phyloP scores from a whole-genome alignment of 805 yeast species.

The Monosporozyma solicola region DNA sequence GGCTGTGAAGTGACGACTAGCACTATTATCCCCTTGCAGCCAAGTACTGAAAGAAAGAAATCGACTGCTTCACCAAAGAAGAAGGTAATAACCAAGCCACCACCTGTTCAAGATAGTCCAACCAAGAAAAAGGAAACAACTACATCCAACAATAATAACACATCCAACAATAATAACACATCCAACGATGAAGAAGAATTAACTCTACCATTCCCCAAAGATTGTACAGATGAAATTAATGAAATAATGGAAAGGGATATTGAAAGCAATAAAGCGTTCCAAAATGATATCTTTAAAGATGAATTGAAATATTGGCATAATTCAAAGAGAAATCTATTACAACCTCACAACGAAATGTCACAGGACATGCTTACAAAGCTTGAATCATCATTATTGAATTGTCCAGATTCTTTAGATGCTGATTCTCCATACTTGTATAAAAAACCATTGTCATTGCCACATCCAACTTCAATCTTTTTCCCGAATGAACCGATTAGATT shows the following conservation, averaged over 20 bases:
- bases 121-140: background rate
- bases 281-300: conserved; percentile 22
- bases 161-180: background rate
- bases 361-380: conserved; percentile 31
- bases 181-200: conserved; percentile 1
- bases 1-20: conserved; percentile 33
- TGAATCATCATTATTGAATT: conserved; percentile 72
- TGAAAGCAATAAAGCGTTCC: conserved; percentile 18
- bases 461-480: conserved; percentile 81
- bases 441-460: conserved; percentile 71
- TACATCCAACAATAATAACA: background rate
- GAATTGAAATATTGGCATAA: conserved; percentile 25
- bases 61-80: conserved; percentile 32
- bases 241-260: conserved; percentile 21
- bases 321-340: conserved; percentile 22
- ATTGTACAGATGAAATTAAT: conserved; percentile 22
- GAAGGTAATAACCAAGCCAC: conserved; percentile 14
- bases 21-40: background rate
- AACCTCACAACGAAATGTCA: conserved; percentile 26
- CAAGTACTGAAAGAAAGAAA: conserved; percentile 18
- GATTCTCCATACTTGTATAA: conserved; percentile 58
- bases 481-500: conserved; percentile 43
- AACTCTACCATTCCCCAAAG: conserved; percentile 21
- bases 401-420: conserved; percentile 90
- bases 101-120: background rate